Base-by-base conservation (phyloP, 495 filamentous ascomycete species). In the Penicillium arizonense region DNA sequence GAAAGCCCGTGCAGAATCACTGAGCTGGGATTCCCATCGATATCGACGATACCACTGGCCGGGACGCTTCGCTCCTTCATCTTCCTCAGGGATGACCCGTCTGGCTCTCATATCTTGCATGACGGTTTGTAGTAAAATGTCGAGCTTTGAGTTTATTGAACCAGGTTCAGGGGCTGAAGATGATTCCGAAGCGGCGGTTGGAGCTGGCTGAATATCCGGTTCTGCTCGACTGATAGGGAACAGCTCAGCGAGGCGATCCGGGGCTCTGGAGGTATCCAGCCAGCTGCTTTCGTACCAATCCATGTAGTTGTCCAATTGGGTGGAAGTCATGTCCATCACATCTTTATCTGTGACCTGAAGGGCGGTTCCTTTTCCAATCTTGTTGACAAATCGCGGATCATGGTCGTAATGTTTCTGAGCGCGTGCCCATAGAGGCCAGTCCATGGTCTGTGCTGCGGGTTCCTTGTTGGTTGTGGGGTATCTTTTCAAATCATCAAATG, bases 271-370 rank as follows among this genome's bases (percentile, higher is more conserved):
- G 2, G 40, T 58, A 44, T 82, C 77, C 41, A 87, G 62, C 81
- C 86, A 95, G 26, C 75, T 90, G 57, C 81, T 79, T 63, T 93
- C 86, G 61, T 89, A 96, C 88, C 89, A 97, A 65, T 92, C 84
- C 77, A 98, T 76, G 53, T 96, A 96, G 44, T 87, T 80, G 55
- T 94, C 87, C 46, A 97, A 64, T 52, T 95, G 82, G 9, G 74
- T 63, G 14, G 77, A 75, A 1, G 71, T 78, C 87, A 97, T 87
- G 3, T 67, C 62, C 53, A 91, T 81, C 2, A 90, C 76, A 44
- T 95, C 87, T 1, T 75, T 68, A 18, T 93, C 85, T 5, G 76
- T 82, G 45, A 90, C 68, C 8, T 80, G 64, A 36, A 80, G 72
- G 42, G 74, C 73, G 20, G 72, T 60, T 20, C 72, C 72, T 44